A percentile compares a stretch with the other conserved stretches of the same genome.
Evolutionary conservation across 352 stramenopile genomes (phyloP).

Genomic region (Pythium plurisporium): DNA sequence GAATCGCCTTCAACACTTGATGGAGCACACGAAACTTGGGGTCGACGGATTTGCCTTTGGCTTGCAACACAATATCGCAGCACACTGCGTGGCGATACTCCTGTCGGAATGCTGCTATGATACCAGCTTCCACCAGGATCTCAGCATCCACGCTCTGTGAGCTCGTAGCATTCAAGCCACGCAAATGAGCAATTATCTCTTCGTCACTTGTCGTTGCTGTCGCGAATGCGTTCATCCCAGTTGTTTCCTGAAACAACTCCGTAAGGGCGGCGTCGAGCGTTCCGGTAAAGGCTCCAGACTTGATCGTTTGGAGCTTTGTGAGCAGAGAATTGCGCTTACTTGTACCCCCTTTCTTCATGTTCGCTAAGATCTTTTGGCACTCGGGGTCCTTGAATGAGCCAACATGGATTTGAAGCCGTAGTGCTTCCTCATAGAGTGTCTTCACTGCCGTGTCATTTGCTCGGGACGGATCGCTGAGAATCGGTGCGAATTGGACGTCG

Average conservation of each 20-base stretch:
- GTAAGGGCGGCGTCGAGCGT: conserved; percentile 39
- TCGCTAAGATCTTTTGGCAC: conserved; percentile 69
- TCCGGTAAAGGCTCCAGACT: conserved; percentile 37
- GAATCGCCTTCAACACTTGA: conserved; percentile 48
- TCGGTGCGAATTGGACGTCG: conserved; percentile 48
- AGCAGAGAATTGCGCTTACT: conserved; percentile 43
- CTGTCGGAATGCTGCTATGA: conserved; percentile 43
- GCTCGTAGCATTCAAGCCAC: conserved; percentile 24
- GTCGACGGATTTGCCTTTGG: conserved; percentile 48
- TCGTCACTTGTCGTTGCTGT: conserved; percentile 24
- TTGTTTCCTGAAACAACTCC: conserved; percentile 63
- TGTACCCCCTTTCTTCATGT: conserved; percentile 39
- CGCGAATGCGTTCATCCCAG: conserved; percentile 35
- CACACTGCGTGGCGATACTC: conserved; percentile 28
- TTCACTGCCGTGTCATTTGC: conserved; percentile 20
- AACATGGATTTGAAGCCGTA: conserved; percentile 65
- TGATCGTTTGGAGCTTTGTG: conserved; percentile 64
- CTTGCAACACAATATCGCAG: conserved; percentile 47
- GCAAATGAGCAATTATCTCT: conserved; percentile 35
- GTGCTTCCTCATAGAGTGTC: conserved; percentile 58
- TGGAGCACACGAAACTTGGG: conserved; percentile 45
- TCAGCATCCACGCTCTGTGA: conserved; percentile 46
- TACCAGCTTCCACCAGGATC: conserved; percentile 47
- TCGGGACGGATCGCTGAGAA: conserved; percentile 30
- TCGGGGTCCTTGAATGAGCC: conserved; percentile 70